Percentiles rank a stretch among this genome's conserved stretches.
phyloP scores from a whole-genome alignment of 306 rosid genomes.

The Cicer pinnatifidum region DNA sequence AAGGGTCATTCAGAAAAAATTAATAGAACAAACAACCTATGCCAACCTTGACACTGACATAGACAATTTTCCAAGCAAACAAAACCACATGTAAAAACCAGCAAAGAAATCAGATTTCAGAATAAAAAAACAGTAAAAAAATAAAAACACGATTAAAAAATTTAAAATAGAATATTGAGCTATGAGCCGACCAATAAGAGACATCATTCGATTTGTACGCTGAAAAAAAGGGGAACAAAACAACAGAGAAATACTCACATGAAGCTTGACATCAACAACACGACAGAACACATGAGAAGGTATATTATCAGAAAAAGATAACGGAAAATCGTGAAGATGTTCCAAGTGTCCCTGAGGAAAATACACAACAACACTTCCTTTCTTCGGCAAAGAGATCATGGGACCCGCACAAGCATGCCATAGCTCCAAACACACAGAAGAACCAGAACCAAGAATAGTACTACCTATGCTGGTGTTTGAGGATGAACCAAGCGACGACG shows the following conservation, averaged over 20 bases:
- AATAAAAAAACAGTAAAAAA: neutral
- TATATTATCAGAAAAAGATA: conserved; percentile 54
- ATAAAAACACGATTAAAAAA: neutral
- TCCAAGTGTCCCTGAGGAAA: conserved; percentile 89
- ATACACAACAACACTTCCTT: conserved; percentile 75
- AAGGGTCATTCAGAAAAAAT: neutral
- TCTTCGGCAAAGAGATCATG: conserved; percentile 79
- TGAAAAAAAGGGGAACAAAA: neutral
- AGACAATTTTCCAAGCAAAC: conserved; percentile 26
- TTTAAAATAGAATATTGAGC: neutral
- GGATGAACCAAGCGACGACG: conserved; percentile 58
- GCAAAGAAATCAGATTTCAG: conserved; percentile 18
- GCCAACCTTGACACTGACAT: neutral
- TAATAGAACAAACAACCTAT: neutral
- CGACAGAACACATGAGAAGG: conserved; percentile 85
- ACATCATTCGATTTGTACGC: conserved; percentile 32
- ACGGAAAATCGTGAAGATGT: conserved; percentile 59
- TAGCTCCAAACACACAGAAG: conserved; percentile 78
- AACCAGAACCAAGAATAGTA: conserved; percentile 10
- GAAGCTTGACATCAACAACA: conserved; percentile 83
- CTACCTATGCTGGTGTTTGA: conserved; percentile 32
- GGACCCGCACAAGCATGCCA: conserved; percentile 99
- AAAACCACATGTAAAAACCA: conserved; percentile 27
- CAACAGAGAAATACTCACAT: conserved; percentile 48
- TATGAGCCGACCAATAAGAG: conserved; percentile 34